These are phyloP conservation scores for Nakaseomyces bracarensis DNA, from an alignment of 1,139 yeast genomes.

Conservation along the genomic window DNA sequence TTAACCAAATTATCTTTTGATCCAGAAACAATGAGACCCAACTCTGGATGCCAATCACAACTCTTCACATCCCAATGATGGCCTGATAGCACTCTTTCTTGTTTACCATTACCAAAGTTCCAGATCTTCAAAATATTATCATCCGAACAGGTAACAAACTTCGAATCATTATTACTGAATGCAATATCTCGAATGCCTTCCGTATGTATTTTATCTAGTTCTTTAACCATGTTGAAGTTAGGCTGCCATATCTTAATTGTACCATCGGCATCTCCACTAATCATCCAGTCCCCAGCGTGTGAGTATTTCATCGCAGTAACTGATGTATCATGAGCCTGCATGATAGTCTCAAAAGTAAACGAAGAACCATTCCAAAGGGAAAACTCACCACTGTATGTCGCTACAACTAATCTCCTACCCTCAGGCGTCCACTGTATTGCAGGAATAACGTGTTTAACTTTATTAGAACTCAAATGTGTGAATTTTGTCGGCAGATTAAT, in stretches of 20 bases:
- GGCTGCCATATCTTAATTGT: conserved; percentile 94
- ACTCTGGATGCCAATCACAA: conserved; percentile 91
- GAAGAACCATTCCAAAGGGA: conserved; percentile 96
- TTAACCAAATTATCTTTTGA: conserved; percentile 90
- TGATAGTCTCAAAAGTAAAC: conserved; percentile 90
- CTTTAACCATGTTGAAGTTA: conserved; percentile 90
- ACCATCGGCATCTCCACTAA: conserved; percentile 92
- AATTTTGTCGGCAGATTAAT: conserved; percentile 69
- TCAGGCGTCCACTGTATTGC: conserved; percentile 96
- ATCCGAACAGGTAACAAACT: conserved; percentile 87
- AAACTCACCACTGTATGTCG: conserved; percentile 90
- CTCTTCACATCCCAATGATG: conserved; percentile 99
- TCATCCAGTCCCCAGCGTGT: conserved; percentile 88
- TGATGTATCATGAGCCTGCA: conserved; percentile 97
- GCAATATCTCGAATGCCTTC: conserved; percentile 78
- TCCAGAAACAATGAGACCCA: conserved; percentile 79
- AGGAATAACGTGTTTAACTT: conserved; percentile 84
- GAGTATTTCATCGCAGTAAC: conserved; percentile 73
- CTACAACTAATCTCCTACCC: conserved; percentile 82
- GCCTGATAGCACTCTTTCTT: conserved; percentile 73
- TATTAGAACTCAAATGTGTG: conserved; percentile 84
- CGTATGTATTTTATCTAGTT: conserved; percentile 62
- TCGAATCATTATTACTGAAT: conserved; percentile 83
- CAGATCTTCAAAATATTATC: conserved; percentile 84
- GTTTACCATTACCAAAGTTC: conserved; percentile 86